Base-by-base conservation (phyloP, 257 asterid species). In the Eucommia ulmoides region DNA sequence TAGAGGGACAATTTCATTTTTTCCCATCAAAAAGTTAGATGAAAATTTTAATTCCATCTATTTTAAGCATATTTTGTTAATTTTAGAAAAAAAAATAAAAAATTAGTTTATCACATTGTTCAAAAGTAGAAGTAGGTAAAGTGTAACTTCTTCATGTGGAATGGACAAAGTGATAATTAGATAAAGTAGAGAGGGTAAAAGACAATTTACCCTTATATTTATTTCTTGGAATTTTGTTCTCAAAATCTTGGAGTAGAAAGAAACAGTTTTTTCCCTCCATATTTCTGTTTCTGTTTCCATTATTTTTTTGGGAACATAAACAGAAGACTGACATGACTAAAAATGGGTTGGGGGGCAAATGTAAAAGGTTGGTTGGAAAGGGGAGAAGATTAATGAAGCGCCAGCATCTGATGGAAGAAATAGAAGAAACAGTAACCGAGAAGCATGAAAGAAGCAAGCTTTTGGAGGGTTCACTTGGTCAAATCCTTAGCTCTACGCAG, bases 311-410 rank as follows among this genome's bases (percentile, higher is more conserved):
- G 22, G 1, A 17, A 23, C 7, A 14, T 29, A 60, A 20, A 50
- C 48, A 54, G 11, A 41, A 45, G 0, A 14, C 38, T 20, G 25
- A 20, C 22, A 1, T 18, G 4, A 38, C 22, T 22, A 9, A 35
- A 17, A 0, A 19, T 33, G 57, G 24, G 44, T 50, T n/a, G n/a
- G n/a, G n/a, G n/a, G n/a, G 19, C 17, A 62, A 46, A 20, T 6
- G 20, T 51, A 21, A 38, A 51, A 87, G 93, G 85, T 81, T 83
- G 56, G 67, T 62, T 17, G 80, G 62, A 19, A 65, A 9, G 57
- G 88, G 94, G 33, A 62, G 57, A 65, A 78, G 94, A 77, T 55
- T 87, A 48, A 81, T 83, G 88, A 81, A 81, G 59, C 54, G 48
- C 68, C 83, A 75, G 45, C 66, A 80, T 20, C 48, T 87, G 49